Evolutionary conservation across 2,329 filamentous ascomycete species (phyloP), one percentile per base, ranked within the genome.

Genomic region (Bimuria novae-zelandiae): DNA sequence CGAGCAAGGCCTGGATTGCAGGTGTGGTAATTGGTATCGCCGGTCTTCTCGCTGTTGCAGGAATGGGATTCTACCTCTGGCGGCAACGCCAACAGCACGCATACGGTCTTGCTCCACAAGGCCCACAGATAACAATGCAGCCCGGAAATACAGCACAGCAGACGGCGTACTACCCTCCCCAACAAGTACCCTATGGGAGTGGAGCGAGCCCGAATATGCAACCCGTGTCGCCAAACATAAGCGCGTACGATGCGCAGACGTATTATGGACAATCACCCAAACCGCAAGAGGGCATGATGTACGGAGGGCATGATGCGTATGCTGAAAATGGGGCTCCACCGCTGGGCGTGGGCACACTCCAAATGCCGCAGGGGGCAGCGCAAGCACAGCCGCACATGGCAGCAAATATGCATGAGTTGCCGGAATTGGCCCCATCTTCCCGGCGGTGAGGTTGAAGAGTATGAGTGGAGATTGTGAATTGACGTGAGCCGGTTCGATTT

Each of bases 1-100:
- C 42, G 33, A 52, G 36, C 41, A 55, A 55, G 33, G 55, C 49
- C 17, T 57, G 55, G 55, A 52, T 57, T 4, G 55, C 55, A 7
- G 55, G 55, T 7, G 44, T 48, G 2, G 55, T 55, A 4, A 40
- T 57, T 10, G 55, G 55, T 7, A 37, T 35, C 14, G 32, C 52
- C 12, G 52, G 52, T 6, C 21, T 55, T 19, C 11, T 55, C 10
- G 55, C 52, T 12, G 49, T 57, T 11, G 55, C 45, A 16, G 55
- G 52, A 6, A 46, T 57, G 17, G 45, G 21, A 3, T 55, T 57
- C 36, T 55, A 30, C n/a, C 30, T 57, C 12, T 27, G 54, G 10
- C 45, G 52, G 5, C 50, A 17, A 3, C 25, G 55, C 19, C 51
- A 48, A 23, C 30, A 44, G 25, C 39, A 49, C n/a, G 35, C 35